Conservation (phyloP, 768 basidiomycete species). For the Russula dissimulans region DNA sequence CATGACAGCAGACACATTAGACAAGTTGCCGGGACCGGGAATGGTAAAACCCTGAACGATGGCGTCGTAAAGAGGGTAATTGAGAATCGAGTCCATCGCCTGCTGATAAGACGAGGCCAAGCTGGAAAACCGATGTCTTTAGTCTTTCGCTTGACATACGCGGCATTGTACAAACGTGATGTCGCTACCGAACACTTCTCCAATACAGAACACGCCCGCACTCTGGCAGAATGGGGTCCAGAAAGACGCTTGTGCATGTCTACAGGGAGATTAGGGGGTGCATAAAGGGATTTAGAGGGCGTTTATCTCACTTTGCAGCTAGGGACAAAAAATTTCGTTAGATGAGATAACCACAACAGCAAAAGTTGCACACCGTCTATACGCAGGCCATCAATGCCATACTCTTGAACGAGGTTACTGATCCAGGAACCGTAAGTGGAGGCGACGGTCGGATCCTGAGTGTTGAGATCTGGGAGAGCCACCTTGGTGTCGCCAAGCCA, state of each 20-base stretch:
- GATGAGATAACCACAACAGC: background rate
- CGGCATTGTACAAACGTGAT: slow-evolving; percentile 33
- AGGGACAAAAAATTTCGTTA: background rate
- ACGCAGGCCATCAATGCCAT: slow-evolving; percentile 76
- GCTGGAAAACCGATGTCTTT: slow-evolving; percentile 27
- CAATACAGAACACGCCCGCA: slow-evolving; percentile 82
- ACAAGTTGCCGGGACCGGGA: slow-evolving; percentile 57
- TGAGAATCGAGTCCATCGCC: slow-evolving; percentile 58
- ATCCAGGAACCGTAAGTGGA: slow-evolving; percentile 64
- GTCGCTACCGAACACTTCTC: slow-evolving; percentile 60
- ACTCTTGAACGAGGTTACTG: slow-evolving; percentile 53
- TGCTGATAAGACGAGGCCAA: slow-evolving; percentile 49
- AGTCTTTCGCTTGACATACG: slow-evolving; percentile 15
- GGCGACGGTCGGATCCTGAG: slow-evolving; percentile 54
- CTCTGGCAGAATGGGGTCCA: slow-evolving; percentile 66
- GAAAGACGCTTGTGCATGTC: slow-evolving; percentile 64
- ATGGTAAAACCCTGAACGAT: slow-evolving; percentile 59
- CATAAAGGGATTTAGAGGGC: background rate
- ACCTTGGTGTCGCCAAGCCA: slow-evolving; percentile 77
- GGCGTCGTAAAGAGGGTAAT: slow-evolving; percentile 62
- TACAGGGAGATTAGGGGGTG: slow-evolving; percentile 16
- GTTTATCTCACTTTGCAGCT: slow-evolving; percentile 29
- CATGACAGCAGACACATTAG: slow-evolving; percentile 44
- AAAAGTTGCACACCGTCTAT: slow-evolving; percentile 48
- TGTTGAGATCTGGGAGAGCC: slow-evolving; percentile 72